phyloP scores from a whole-genome alignment of 768 basidiomycete genomes.

The Boletus speciosus region DNA sequence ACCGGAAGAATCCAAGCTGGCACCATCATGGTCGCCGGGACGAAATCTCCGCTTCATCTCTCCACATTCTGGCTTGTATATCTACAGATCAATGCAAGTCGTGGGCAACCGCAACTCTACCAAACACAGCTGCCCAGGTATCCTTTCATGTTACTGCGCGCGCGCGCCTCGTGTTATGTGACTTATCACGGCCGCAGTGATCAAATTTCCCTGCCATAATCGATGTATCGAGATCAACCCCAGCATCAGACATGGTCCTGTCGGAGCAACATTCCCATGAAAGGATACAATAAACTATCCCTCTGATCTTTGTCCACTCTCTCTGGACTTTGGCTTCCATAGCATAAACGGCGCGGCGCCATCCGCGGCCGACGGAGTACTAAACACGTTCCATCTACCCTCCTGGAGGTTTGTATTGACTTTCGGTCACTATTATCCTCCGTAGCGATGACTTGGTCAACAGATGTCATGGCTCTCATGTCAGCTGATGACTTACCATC shows the following conservation, averaged over 20 bases:
- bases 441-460: background rate
- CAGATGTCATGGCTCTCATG: conserved; percentile 1
- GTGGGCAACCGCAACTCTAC: background rate
- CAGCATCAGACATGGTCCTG: background rate
- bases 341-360: background rate
- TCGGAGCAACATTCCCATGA: background rate
- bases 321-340: background rate
- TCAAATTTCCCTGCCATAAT: background rate
- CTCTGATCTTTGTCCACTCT: background rate
- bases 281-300: background rate
- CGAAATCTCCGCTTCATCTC: background rate
- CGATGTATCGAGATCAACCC: conserved; percentile 6
- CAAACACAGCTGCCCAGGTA: background rate
- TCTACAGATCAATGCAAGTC: background rate
- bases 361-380: conserved; percentile 6
- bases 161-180: conserved; percentile 6
- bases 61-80: background rate
- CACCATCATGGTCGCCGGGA: conserved; percentile 10
- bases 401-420: background rate
- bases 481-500: background rate
- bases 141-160: conserved; percentile 4
- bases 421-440: background rate
- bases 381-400: background rate
- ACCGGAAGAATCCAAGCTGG: conserved; percentile 11
- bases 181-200: background rate